These are phyloP conservation scores for Ambispora gerdemannii DNA, from an alignment of 192 early-diverging fungal species.

Conservation along the genomic window DNA sequence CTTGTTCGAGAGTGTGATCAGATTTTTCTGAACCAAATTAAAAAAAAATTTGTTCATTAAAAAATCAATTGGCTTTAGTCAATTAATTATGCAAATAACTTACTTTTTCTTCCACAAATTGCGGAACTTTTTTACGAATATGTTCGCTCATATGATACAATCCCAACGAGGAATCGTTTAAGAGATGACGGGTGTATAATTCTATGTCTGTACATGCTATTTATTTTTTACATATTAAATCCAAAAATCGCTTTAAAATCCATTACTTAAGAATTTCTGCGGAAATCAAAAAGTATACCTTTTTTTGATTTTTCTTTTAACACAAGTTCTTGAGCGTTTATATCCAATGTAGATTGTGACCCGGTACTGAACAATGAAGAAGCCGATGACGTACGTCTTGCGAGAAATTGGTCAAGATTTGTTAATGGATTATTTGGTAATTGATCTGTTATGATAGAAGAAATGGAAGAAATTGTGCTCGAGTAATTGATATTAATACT, in stretches of 20 bases:
- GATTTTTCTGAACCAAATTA: conserved; percentile 4
- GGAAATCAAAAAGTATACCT: neutral
- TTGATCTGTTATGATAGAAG: no score
- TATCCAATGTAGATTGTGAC: no score
- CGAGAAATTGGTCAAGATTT: no score
- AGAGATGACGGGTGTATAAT: conserved; percentile 1
- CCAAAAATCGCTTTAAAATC: no score
- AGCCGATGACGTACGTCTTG: no score
- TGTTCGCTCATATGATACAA: conserved; percentile 31
- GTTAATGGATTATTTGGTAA: no score
- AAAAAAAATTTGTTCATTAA: neutral
- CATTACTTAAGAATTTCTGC: no score
- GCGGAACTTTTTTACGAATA: conserved; percentile 29
- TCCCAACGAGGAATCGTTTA: conserved; percentile 28
- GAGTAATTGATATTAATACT: no score
- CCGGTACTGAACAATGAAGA: no score
- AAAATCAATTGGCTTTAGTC: neutral
- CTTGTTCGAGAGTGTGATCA: conserved; percentile 2
- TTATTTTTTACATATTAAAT: no score
- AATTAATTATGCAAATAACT: neutral
- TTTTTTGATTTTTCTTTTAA: neutral
- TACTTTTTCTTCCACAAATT: conserved; percentile 31
- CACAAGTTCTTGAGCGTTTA: neutral
- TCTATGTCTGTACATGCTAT: conserved; percentile 16
- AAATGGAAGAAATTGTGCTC: no score